A percentile compares a stretch with the other conserved stretches of the same genome.
phyloP scores from a whole-genome alignment of 495 filamentous ascomycete genomes.

The Podospora sp. region DNA sequence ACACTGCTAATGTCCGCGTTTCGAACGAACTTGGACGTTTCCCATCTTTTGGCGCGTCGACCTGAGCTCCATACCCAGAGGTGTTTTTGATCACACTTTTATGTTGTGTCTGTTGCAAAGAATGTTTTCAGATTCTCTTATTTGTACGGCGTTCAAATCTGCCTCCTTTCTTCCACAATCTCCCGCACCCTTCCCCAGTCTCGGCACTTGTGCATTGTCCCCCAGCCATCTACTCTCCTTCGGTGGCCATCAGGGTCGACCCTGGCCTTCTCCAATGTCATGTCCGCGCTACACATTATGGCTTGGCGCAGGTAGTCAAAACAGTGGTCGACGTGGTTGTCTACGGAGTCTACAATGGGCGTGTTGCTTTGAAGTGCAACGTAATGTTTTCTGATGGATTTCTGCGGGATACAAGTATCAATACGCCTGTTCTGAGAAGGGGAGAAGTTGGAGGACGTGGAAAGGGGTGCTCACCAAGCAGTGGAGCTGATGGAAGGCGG shows the following conservation, averaged over 20 bases:
- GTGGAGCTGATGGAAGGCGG: constrained; percentile 23
- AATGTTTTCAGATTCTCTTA: no score
- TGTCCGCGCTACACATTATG: constrained; percentile 22
- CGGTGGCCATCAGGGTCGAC: background rate
- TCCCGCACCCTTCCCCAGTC: background rate
- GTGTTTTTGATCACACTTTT: no score
- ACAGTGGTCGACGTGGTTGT: constrained; percentile 23
- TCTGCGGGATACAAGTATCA: no score
- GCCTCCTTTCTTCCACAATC: background rate
- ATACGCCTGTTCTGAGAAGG: no score
- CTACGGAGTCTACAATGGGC: constrained; percentile 1
- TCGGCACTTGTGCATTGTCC: constrained; percentile 19
- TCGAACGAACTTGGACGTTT: no score
- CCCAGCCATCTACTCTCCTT: constrained; percentile 23
- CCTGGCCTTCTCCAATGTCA: constrained; percentile 21
- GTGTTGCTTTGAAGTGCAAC: background rate
- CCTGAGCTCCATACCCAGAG: no score
- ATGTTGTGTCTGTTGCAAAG: no score
- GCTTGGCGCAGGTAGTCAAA: constrained; percentile 25
- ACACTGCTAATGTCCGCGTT: no score
- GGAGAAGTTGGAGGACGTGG: no score
- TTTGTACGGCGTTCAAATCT: background rate
- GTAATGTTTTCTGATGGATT: constrained; percentile 7
- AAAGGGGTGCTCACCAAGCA: constrained; percentile 17
- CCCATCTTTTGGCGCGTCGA: no score